Percentiles rank a stretch among this genome's conserved stretches.
These are phyloP conservation scores for Tricholoma sp. DNA, from an alignment of 768 basidiomycete genomes.

Conservation along the genomic window DNA sequence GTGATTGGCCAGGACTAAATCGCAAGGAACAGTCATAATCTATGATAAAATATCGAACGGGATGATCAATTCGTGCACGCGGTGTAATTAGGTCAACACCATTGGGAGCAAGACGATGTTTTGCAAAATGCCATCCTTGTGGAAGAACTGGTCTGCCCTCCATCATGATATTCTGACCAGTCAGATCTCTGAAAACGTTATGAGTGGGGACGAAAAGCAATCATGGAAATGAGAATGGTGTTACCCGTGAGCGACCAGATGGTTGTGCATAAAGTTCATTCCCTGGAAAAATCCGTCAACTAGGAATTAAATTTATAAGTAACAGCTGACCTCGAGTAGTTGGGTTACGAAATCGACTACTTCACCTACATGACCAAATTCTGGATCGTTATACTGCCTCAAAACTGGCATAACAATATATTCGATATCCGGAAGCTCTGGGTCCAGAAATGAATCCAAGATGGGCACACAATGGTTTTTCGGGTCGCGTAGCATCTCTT, in stretches of 20 bases:
- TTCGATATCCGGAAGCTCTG: constrained; percentile 4
- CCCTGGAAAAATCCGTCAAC: constrained; percentile 15
- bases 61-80: constrained; percentile 25
- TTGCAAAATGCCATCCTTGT: constrained; percentile 30
- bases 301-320: neutral
- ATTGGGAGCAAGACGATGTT: constrained; percentile 24
- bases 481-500: constrained; percentile 2
- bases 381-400: constrained; percentile 30
- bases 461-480: neutral
- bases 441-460: constrained; percentile 8
- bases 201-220: neutral
- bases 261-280: constrained; percentile 24
- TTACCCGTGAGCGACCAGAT: constrained; percentile 25
- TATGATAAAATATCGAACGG: constrained; percentile 34
- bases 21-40: constrained; percentile 27
- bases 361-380: constrained; percentile 22
- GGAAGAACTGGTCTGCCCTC: constrained; percentile 27
- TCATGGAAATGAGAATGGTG: neutral
- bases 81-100: constrained; percentile 22
- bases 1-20: constrained; percentile 14
- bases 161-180: constrained; percentile 33
- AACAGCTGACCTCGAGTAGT: constrained; percentile 9
- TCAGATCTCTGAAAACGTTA: constrained; percentile 21
- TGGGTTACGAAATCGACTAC: constrained; percentile 28
- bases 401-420: constrained; percentile 33